Evolutionary conservation across 768 basidiomycete species (phyloP), one percentile per base, ranked within the genome.

Genomic region (Russula sp.): DNA sequence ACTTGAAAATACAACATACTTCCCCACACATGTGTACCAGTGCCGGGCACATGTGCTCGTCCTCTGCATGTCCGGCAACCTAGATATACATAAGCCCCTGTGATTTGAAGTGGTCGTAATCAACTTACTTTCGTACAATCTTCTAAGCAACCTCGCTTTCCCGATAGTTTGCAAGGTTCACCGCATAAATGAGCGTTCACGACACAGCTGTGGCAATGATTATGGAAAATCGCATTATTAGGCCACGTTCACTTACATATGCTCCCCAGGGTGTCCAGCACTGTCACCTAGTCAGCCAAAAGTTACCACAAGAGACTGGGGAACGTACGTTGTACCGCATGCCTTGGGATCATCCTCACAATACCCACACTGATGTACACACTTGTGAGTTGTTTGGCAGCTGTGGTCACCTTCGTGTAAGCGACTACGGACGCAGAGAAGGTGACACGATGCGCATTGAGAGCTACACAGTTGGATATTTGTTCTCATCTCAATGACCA

Each of bases 211-310:
- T n/a, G 51, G 10, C 6, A 16, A 10, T 42, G 37, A 16, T 9
- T 4, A 31, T 27, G 31, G 48, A 27, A 42, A 11, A 34, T 2
- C 2, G 10, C 48, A 55, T 18, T 20, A n/a, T 35, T 8, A 9
- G 16, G 16, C 20, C 18, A 6, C 9, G 6, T 35, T 42, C 40
- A 64, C 79, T 48, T 70, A 84, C 85, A 83, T 76, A 61, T 86
- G 84, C 11, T 73, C 74, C 16, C 82, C 83, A 22, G 77, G 70
- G 59, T 86, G 84, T 0, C 85, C 85, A 35, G 83, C 84, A 31
- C 84, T 85, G 63, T 31, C 3, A 1, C 16, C 6, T 7, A 39
- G 8, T 39, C 5, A 54, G 62, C 40, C 3, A 4, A 37, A 3
- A 32, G 22, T 18, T 18, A 35, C 9, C 1, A 4, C 5, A 34